Base-by-base conservation (phyloP, 345 rosid species). In the Noccaea caerulescens region DNA sequence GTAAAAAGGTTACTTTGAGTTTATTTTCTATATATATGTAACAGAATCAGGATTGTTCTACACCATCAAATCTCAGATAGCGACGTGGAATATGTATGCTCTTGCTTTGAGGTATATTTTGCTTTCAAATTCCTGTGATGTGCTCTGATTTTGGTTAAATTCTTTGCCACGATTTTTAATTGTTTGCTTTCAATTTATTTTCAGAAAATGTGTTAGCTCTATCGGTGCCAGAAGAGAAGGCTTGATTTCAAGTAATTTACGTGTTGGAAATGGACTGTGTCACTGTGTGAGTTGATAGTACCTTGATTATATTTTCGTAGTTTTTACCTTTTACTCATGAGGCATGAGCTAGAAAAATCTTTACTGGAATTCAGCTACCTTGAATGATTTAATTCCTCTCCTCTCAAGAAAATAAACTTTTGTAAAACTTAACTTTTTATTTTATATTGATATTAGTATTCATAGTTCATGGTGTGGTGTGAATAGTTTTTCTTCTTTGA, bases 31-130 rank as follows among this genome's bases (percentile, higher is more conserved):
- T 66, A 13, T 49, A 4, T 20, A 47, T 73, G 30, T 27, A 27
- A 63, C 88, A 93, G 97, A 32, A 77, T 91, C 30, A 82, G 97
- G 82, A 77, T 89, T 76, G 98, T 90, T 18, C 69, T 90, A 27
- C 97, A 90, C 79, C 84, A 93, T 77, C 98, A 93, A 63, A 85
- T 93, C 68, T 93, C 96, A 13, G 77, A 79, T 25, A 82, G 77
- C 16, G 97, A 93, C 68, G 88, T 91, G 72, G 88, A 86, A 44
- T 86, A 86, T 65, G 73, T 85, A 9, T 18, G 87, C 56, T 84
- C 90, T 37, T 84, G 92, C 82, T 72, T 91, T 61, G 76, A 84
- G 97, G 96, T 91, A 64, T 91, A 64, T 52, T 49, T 43, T 62
- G 25, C 33, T 64, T 46, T 38, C 65, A 45, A 38, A 34, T 3